Evolutionary conservation across 176 grass and related monocot genomes (phyloP), one percentile per base, ranked within the genome.

Genomic region (Panicum miliaceum): DNA sequence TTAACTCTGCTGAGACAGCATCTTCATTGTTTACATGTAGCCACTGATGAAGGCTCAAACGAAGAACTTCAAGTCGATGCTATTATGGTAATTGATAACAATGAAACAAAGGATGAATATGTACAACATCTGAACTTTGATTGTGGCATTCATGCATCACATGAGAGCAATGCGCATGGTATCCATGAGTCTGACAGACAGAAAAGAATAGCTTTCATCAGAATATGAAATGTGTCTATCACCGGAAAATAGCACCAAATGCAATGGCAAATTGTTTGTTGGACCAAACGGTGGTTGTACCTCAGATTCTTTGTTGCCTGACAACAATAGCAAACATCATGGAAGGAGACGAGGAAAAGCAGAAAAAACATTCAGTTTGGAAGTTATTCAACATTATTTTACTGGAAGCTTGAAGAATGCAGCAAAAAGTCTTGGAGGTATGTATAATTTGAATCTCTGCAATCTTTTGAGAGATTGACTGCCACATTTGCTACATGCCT

Each of bases 371-470:
- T 78, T 92, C 62, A 90, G 87, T 77, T 83, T 94, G 57, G 85
- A 94, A 25, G 87, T 92, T 80, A 68, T 94, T 70, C 87, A 92
- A 72, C 90, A 90, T 29, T 90, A 94, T 73, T 94, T 92, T 92
- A 82, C 90, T 51, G 90, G 87, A 77, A 92, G 87, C 73, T 65
- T 94, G 67, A 94, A 94, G 81, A 82, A 47, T 77, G 93, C 93
- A 67, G 87, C 93, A 37, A 94, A 92, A 83, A 88, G 82, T 61
- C 90, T 94, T 26, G 90, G 90, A 6, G 90, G 93, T 83, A 75
- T 22, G 43, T 38, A 56, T 66, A 16, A 10, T 12, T 46, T 59
- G 3, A 84, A 77, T 5, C 45, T 10, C 10, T 13, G 8, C 16
- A 65, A 12, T 75, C 26, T 69, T 75, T 52, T 26, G 29, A 60